Evolutionary conservation across 768 basidiomycete species (phyloP).

Genomic region (Auriscalpium vulgare): DNA sequence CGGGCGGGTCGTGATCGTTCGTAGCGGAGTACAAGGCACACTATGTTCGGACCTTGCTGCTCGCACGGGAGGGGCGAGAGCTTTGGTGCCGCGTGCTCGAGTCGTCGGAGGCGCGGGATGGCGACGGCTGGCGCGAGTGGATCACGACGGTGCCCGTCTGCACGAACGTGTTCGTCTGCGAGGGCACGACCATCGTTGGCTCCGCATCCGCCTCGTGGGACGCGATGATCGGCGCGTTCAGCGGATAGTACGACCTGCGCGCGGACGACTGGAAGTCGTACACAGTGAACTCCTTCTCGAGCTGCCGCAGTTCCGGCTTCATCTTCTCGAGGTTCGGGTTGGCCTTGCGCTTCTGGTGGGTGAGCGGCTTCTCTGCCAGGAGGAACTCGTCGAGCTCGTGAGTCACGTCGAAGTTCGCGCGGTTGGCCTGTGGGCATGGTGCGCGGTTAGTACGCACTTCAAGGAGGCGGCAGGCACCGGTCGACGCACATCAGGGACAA

Average conservation of each 20-base stretch:
- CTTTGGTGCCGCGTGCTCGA: not conserved
- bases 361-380: constrained; percentile 97
- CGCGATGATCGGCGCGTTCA: constrained; percentile 54
- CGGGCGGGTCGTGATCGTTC: not conserved
- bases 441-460: constrained; percentile 3
- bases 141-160: not conserved
- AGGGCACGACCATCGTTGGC: constrained; percentile 3
- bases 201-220: not conserved
- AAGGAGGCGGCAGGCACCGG: not conserved
- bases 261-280: constrained; percentile 75
- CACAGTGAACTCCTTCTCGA: constrained; percentile 93
- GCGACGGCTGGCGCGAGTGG: constrained; percentile 1
- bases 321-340: constrained; percentile 81
- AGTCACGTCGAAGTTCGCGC: constrained; percentile 96
- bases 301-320: constrained; percentile 83
- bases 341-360: constrained; percentile 85
- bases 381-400: constrained; percentile 97
- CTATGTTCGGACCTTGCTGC: not conserved
- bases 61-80: not conserved
- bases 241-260: constrained; percentile 82
- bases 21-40: not conserved
- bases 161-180: constrained; percentile 13
- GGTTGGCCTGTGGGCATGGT: constrained; percentile 58
- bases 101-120: not conserved
- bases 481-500: constrained; percentile 85